Base-by-base conservation (phyloP, 2,329 filamentous ascomycete genomes). In the Bipolaris oryzae region DNA sequence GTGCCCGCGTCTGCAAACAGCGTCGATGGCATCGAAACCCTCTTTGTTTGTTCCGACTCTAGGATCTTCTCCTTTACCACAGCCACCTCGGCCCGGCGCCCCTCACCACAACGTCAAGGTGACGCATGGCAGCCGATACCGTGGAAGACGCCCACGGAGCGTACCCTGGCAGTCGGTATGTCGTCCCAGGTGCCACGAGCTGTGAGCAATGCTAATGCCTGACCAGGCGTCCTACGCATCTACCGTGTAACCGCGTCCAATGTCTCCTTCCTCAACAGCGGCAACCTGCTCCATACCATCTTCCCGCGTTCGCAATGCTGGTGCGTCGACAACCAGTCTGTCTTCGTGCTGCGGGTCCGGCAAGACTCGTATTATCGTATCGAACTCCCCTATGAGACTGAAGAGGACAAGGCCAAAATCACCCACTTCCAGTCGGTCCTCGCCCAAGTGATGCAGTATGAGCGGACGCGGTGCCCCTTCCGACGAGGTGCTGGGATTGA, bases 291-390 rank as follows among this genome's bases (percentile, higher is more conserved):
- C 16, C 91, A 95, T 68, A 90, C 93, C 10, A 95, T 97, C 60
- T 79, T 97, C 50, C 91, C 91, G 21, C 91, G 91, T 74, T 96
- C 92, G 56, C 92, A 96, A 76, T 96, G 90, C 72, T 97, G 93
- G 93, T 96, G 90, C 74, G 89, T 97, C 31, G 91, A 96, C 74
- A 89, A 91, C 55, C 84, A 88, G 53, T 89, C 89, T 38, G 92
- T 88, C 66, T 96, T 96, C 66, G 89, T 96, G n/a, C 79, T 97
- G 57, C 89, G 93, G 63, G 91, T 96, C 62, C 84, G 92, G 20
- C 86, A 89, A 42, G 89, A 93, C 28, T 89, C 89, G 41, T 97
- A 95, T 75, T 96, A 95, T 84, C 87, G 93, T 62, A 95, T 97
- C 68, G 93, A 97, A 71, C 78, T 97, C 5, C 90, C 92, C 0